Evolutionary conservation across 352 stramenopile species (phyloP).

Genomic region (Phytophthora pini): DNA sequence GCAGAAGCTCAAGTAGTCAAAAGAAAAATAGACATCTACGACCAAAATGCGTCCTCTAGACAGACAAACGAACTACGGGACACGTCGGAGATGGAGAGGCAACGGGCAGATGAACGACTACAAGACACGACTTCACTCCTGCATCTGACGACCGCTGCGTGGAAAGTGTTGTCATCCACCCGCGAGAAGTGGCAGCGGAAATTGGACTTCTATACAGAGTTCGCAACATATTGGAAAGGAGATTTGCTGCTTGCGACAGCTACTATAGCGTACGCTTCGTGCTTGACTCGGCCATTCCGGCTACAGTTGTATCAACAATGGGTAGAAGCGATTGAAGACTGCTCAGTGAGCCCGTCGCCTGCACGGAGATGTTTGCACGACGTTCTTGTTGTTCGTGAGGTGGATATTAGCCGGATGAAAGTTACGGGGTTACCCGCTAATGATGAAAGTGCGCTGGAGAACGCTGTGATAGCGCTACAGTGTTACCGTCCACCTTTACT

Average conservation of each 20-base stretch:
- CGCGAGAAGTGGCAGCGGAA: constrained; percentile 47
- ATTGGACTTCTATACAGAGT: constrained; percentile 52
- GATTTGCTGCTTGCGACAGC: constrained; percentile 74
- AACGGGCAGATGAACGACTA: constrained; percentile 52
- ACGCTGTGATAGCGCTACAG: constrained; percentile 42
- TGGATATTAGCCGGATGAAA: constrained; percentile 47
- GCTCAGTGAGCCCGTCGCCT: constrained; percentile 43
- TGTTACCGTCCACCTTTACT: constrained; percentile 61
- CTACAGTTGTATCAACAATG: constrained; percentile 37
- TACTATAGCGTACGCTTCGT: constrained; percentile 53
- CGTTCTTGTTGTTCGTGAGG: constrained; percentile 46
- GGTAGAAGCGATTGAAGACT: constrained; percentile 37
- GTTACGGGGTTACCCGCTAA: constrained; percentile 47
- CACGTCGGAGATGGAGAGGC: constrained; percentile 58
- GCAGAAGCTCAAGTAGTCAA: constrained; percentile 44
- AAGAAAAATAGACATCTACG: constrained; percentile 43
- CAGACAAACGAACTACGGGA: constrained; percentile 47
- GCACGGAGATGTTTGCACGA: constrained; percentile 23
- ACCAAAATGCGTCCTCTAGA: constrained; percentile 43
- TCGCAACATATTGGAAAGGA: constrained; percentile 51
- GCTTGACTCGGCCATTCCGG: constrained; percentile 32
- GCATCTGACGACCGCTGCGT: constrained; percentile 59
- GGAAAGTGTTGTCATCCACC: constrained; percentile 56
- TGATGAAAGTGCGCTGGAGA: constrained; percentile 53
- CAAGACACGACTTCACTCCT: constrained; percentile 62